phyloP scores from a whole-genome alignment of 139 green algal species.

The Chara braunii region DNA sequence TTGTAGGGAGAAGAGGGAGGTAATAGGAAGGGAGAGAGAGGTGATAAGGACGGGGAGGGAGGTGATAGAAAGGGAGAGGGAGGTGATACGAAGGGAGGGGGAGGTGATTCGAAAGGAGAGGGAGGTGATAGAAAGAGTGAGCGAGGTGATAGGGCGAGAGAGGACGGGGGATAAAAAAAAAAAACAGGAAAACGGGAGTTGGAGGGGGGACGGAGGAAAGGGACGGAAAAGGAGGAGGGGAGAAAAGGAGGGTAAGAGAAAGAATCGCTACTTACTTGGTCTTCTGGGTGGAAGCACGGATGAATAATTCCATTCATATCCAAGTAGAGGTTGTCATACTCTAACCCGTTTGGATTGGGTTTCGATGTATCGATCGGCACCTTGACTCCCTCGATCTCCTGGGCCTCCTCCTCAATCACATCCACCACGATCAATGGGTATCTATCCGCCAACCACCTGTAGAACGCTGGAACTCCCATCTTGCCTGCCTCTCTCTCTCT shows the following conservation, averaged over 20 bases:
- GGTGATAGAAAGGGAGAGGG: no score
- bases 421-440: conserved; percentile 93
- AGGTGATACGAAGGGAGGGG: no score
- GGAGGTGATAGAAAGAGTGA: not conserved
- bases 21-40: not conserved
- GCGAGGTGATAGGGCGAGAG: not conserved
- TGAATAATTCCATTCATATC: conserved; percentile 99
- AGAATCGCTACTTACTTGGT: conserved; percentile 61
- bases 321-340: conserved; percentile 99
- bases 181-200: not conserved
- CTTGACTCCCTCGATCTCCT: conserved; percentile 64
- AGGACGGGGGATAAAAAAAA: not conserved
- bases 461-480: conserved; percentile 98
- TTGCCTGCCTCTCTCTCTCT: no score
- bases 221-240: not conserved
- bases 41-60: not conserved
- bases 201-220: not conserved
- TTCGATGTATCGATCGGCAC: conserved; percentile 78
- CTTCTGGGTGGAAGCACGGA: conserved; percentile 98
- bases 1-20: not conserved
- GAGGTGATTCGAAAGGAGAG: not conserved
- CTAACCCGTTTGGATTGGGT: conserved; percentile 90
- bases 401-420: conserved; percentile 70
- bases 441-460: conserved; percentile 91
- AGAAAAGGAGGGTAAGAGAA: not conserved